Conservation (phyloP, 306 rosid species). For the Dalbergia oliveri region DNA sequence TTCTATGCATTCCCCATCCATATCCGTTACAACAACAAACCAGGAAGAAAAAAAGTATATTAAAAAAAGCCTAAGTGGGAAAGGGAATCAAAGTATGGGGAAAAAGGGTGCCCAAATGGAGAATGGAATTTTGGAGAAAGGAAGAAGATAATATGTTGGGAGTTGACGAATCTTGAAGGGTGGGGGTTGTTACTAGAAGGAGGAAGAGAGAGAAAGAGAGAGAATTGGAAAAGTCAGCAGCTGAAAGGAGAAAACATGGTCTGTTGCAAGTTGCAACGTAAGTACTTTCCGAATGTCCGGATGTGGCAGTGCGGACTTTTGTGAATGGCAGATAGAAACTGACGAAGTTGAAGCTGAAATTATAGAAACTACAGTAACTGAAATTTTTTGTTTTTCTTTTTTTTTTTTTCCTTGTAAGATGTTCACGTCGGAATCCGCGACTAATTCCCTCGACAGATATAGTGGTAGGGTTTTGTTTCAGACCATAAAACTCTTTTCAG, state of each 20-base stretch:
- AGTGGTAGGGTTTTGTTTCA: no score
- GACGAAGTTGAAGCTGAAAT: no score
- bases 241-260: background rate
- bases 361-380: no score
- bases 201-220: background rate
- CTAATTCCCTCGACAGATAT: no score
- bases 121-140: background rate
- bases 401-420: no score
- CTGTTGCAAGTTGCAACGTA: background rate
- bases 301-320: background rate
- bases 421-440: no score
- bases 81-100: background rate
- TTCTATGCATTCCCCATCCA: background rate
- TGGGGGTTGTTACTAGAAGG: background rate
- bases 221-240: background rate
- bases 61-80: no score
- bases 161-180: constrained; percentile 46
- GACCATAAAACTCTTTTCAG: no score
- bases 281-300: background rate
- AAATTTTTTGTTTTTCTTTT: no score
- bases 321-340: no score
- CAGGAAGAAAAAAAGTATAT: no score
- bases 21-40: background rate
- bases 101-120: background rate
- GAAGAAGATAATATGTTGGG: background rate